Conservation (phyloP, 176 grass and related monocot genomes). For the Canna indica region DNA sequence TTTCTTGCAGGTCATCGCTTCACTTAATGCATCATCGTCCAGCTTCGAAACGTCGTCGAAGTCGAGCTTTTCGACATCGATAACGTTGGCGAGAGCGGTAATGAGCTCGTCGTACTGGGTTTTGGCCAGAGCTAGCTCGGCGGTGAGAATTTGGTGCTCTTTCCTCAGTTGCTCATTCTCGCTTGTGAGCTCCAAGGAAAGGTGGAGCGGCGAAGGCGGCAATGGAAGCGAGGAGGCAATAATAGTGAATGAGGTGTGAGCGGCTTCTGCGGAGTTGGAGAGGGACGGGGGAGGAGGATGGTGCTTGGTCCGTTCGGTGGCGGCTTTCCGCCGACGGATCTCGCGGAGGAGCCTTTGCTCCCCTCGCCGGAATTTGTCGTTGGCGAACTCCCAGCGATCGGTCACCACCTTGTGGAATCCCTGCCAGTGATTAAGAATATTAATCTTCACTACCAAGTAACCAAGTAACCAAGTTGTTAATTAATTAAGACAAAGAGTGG, state of each 20-base stretch:
- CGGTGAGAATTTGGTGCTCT: conserved; percentile 26
- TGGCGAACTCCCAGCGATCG: conserved; percentile 21
- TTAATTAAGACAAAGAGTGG: background rate
- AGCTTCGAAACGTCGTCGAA: conserved; percentile 12
- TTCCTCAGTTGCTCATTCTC: conserved; percentile 33
- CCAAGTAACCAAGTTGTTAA: background rate
- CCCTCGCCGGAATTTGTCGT: conserved; percentile 23
- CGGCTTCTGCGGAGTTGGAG: background rate
- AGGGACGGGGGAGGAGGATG: conserved; percentile 3
- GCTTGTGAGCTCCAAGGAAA: conserved; percentile 11
- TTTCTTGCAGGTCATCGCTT: background rate
- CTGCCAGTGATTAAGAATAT: background rate
- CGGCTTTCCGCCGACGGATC: conserved; percentile 12
- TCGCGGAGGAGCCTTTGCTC: conserved; percentile 12
- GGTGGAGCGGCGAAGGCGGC: background rate
- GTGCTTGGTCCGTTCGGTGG: background rate
- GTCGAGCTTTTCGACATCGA: conserved; percentile 18
- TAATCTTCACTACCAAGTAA: background rate
- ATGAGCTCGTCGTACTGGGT: conserved; percentile 23
- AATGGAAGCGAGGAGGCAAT: conserved; percentile 22
- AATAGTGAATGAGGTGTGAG: conserved; percentile 23
- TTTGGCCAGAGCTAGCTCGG: conserved; percentile 22
- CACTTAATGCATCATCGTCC: background rate
- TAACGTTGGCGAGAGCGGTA: conserved; percentile 28
- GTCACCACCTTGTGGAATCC: conserved; percentile 26